Evolutionary conservation across 495 filamentous ascomycete genomes (phyloP).

Genomic region (Clavariopsis aquatica): DNA sequence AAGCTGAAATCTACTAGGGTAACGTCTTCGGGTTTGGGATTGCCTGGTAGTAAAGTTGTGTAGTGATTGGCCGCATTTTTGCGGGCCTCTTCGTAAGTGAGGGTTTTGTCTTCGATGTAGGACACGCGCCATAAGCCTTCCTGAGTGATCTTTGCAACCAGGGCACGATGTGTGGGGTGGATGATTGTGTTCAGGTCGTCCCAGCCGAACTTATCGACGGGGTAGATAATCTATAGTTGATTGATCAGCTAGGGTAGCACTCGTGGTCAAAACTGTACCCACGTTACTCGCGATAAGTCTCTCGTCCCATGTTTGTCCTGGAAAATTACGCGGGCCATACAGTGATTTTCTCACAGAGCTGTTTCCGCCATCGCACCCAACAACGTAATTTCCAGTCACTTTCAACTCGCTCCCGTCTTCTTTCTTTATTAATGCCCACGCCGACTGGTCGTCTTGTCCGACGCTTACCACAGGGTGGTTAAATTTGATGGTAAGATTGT

Average conservation of each 20-base stretch:
- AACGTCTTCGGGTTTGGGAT: slow-evolving; percentile 58
- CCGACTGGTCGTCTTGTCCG: not conserved
- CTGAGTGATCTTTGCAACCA: slow-evolving; percentile 57
- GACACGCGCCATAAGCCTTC: slow-evolving; percentile 61
- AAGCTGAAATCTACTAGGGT: slow-evolving; percentile 54
- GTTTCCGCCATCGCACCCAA: slow-evolving; percentile 61
- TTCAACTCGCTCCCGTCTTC: slow-evolving; percentile 55
- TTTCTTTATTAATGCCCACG: not conserved
- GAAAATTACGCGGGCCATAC: slow-evolving; percentile 56
- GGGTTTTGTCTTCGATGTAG: slow-evolving; percentile 55
- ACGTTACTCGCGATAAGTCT: slow-evolving; percentile 65
- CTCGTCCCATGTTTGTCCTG: slow-evolving; percentile 58
- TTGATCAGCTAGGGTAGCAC: slow-evolving; percentile 26
- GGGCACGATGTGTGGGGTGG: slow-evolving; percentile 60
- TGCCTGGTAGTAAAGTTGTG: slow-evolving; percentile 56
- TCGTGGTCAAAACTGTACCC: slow-evolving; percentile 36
- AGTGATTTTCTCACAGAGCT: slow-evolving; percentile 55
- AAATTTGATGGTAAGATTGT: slow-evolving; percentile 15
- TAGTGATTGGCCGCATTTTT: slow-evolving; percentile 55
- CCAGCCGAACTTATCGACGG: slow-evolving; percentile 55
- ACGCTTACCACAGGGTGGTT: not conserved
- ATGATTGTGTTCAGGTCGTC: slow-evolving; percentile 59
- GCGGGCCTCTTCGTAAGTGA: slow-evolving; percentile 54
- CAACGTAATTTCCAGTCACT: slow-evolving; percentile 56
- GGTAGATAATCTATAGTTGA: slow-evolving; percentile 19